Evolutionary conservation across 129 eudicot genomes (phyloP).

Genomic region (Flaveria robusta): DNA sequence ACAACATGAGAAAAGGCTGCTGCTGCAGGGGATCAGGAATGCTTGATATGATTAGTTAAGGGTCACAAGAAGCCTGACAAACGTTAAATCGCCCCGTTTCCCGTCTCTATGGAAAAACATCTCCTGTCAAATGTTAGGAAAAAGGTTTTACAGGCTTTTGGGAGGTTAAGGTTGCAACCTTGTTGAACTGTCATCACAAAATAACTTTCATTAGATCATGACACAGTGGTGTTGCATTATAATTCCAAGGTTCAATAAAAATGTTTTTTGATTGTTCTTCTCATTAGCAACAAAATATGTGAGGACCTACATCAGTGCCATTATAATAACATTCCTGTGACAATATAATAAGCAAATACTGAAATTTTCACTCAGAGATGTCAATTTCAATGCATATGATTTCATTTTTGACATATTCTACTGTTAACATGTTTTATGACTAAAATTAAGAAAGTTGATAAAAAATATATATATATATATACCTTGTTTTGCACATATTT

Average conservation of each 20-base stretch:
- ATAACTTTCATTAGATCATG: slow-evolving; percentile 15
- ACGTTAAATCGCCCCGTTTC: slow-evolving; percentile 32
- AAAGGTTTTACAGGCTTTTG: slow-evolving; percentile 49
- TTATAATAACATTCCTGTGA: too few relatives aligned
- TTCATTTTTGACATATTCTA: background rate
- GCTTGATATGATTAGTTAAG: background rate
- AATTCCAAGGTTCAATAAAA: background rate
- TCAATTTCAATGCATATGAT: too few relatives aligned
- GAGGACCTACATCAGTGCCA: background rate
- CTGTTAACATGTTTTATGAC: background rate
- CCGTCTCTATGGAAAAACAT: slow-evolving; percentile 30
- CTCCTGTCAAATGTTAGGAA: slow-evolving; percentile 37
- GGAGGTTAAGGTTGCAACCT: slow-evolving; percentile 64
- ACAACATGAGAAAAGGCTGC: slow-evolving; percentile 33
- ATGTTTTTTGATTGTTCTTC: background rate
- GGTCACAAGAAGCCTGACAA: slow-evolving; percentile 13
- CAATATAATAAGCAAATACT: too few relatives aligned
- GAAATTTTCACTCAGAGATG: too few relatives aligned
- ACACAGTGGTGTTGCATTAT: background rate
- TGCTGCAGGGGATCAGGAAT: slow-evolving; percentile 10
- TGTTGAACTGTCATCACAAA: slow-evolving; percentile 62
- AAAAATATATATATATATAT: background rate
- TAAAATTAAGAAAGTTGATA: background rate
- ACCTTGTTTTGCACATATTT: slow-evolving; percentile 83
- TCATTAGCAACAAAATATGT: background rate